Conservation (phyloP, 805 yeast genomes). For the Lachancea sp. region DNA sequence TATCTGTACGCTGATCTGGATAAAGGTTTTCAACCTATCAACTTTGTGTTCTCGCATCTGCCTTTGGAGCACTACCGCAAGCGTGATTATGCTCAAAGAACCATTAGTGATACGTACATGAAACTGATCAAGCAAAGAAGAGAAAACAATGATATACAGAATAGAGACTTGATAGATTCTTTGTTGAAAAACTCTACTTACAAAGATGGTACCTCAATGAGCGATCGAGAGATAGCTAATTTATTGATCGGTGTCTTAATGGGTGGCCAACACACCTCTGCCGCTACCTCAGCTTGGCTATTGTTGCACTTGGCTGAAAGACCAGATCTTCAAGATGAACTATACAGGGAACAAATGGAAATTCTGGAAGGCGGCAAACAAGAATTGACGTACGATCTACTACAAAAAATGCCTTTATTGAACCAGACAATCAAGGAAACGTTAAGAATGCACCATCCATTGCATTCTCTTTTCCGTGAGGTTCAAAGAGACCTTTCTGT, state of each 20-base stretch:
- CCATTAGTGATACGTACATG: conserved; percentile 75
- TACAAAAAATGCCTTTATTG: conserved; percentile 73
- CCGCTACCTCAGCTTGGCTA: conserved; percentile 94
- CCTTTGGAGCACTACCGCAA: conserved; percentile 80
- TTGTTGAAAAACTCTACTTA: conserved; percentile 76
- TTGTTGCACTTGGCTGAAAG: conserved; percentile 83
- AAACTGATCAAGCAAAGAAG: conserved; percentile 71
- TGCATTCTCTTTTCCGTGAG: conserved; percentile 92
- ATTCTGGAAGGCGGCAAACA: conserved; percentile 51
- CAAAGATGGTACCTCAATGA: conserved; percentile 90
- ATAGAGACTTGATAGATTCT: conserved; percentile 84
- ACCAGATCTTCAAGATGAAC: conserved; percentile 77
- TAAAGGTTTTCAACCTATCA: conserved; percentile 93
- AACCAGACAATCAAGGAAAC: conserved; percentile 88
- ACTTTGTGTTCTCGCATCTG: conserved; percentile 90
- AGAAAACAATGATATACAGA: conserved; percentile 64
- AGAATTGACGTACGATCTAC: conserved; percentile 72
- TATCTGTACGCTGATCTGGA: conserved; percentile 83
- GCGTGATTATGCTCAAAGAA: conserved; percentile 84
- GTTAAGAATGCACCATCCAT: conserved; percentile 90
- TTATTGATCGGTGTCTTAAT: conserved; percentile 89
- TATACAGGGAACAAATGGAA: conserved; percentile 64
- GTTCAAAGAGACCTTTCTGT: conserved; percentile 73
- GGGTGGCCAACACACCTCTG: conserved; percentile 99
- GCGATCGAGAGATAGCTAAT: conserved; percentile 91